Conservation (phyloP, 176 grass and related monocot species). For the Sorghum bicolor region Sorghum_bicolor_NCBIv3 NC_012875.2:52276501-52277000, state of each 20-base stretch:
- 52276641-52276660: not conserved
- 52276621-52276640: not conserved
- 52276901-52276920: not conserved
- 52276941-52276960: not conserved
- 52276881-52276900: slow-evolving; percentile 22
- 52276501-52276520: too few relatives aligned
- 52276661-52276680: too few relatives aligned
- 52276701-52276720: not conserved
- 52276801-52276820: not conserved
- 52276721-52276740: not conserved
- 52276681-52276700: not conserved
- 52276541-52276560: not conserved
- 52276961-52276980: slow-evolving; percentile 24
- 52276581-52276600: not conserved
- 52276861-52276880: not conserved
- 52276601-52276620: not conserved
- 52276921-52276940: not conserved
- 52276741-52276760: too few relatives aligned
- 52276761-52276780: not conserved
- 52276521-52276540: too few relatives aligned
- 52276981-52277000: slow-evolving; percentile 31
- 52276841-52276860: not conserved
- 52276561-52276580: not conserved
- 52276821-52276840: not conserved
- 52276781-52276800: not conserved